Evolutionary conservation across 179 eudicot species (phyloP).

Genomic region (Vitellaria paradoxa): DNA sequence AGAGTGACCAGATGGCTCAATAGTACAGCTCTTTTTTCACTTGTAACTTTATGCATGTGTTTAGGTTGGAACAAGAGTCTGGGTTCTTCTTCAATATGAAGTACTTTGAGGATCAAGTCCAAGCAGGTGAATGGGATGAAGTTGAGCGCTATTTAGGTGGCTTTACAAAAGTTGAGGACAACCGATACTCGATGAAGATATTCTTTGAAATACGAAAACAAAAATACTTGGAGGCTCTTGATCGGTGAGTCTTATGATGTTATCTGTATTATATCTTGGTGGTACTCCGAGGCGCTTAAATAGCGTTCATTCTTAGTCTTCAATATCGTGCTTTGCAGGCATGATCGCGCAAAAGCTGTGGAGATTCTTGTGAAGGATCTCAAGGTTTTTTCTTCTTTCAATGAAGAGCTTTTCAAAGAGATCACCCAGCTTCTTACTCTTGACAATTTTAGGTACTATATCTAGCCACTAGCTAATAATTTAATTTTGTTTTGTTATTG

Average conservation of each 20-base stretch:
- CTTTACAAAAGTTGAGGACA: constrained; percentile 63
- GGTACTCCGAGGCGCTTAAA: background rate
- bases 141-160: constrained; percentile 65
- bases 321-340: background rate
- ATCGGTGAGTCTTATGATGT: constrained; percentile 32
- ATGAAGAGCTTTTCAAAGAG: constrained; percentile 29
- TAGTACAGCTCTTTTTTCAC: background rate
- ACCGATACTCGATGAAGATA: constrained; percentile 18
- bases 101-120: constrained; percentile 66
- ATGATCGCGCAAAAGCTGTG: constrained; percentile 25
- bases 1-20: background rate
- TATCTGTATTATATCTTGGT: background rate
- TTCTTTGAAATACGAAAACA: constrained; percentile 69
- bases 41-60: background rate
- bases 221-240: constrained; percentile 68
- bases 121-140: constrained; percentile 72
- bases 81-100: background rate
- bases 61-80: constrained; percentile 22
- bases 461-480: too few relatives aligned
- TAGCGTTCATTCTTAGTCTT: constrained; percentile 4
- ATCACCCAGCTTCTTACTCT: constrained; percentile 29
- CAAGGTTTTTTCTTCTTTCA: constrained; percentile 22
- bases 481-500: too few relatives aligned
- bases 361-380: constrained; percentile 23
- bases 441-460: constrained; percentile 27